Evolutionary conservation across 805 yeast species (phyloP).

Genomic region (Saccharomycodes ludwigii): DNA sequence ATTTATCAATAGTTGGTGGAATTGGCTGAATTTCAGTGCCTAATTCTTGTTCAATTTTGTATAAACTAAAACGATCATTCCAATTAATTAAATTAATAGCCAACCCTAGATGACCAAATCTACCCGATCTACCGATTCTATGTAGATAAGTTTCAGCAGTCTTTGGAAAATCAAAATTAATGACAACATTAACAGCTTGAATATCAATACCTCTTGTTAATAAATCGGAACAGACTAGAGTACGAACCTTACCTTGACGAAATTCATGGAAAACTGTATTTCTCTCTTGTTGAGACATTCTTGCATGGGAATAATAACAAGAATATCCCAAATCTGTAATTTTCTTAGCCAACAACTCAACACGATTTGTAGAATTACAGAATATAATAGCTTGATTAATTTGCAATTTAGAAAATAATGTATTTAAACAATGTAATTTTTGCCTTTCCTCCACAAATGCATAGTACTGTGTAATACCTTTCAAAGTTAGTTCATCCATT

Average conservation of each 20-base stretch:
- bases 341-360: constrained; percentile 87
- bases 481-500: constrained; percentile 93
- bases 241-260: constrained; percentile 95
- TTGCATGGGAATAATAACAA: constrained; percentile 93
- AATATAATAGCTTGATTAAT: constrained; percentile 95
- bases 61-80: constrained; percentile 89
- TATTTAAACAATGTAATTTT: constrained; percentile 90
- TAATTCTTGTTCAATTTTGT: constrained; percentile 91
- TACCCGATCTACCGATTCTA: constrained; percentile 98
- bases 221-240: constrained; percentile 91
- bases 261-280: constrained; percentile 97
- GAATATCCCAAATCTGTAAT: constrained; percentile 95
- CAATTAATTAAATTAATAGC: constrained; percentile 94
- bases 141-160: constrained; percentile 95
- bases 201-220: constrained; percentile 98
- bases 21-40: constrained; percentile 97
- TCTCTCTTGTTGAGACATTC: constrained; percentile 95
- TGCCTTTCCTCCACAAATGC: constrained; percentile 98
- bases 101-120: constrained; percentile 96
- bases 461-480: constrained; percentile 94
- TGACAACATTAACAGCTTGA: constrained; percentile 96
- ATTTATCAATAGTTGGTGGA: constrained; percentile 84
- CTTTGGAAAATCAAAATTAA: constrained; percentile 97
- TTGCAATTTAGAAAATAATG: constrained; percentile 84
- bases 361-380: constrained; percentile 94